Evolutionary conservation across 2,329 filamentous ascomycete genomes (phyloP).

Genomic region (Aureobasidium namibiae): DNA sequence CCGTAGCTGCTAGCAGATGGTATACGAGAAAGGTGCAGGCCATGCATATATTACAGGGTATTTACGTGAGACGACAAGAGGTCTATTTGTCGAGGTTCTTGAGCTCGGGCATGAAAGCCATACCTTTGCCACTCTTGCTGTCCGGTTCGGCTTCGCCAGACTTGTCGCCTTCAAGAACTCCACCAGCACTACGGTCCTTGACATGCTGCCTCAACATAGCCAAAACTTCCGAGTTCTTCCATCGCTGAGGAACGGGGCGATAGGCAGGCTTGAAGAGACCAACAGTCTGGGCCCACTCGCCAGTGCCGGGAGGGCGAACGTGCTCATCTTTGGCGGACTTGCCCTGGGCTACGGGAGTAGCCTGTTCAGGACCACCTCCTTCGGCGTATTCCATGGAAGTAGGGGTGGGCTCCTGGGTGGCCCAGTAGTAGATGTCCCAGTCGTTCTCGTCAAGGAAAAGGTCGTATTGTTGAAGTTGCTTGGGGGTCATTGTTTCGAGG

Average conservation of each 20-base stretch:
- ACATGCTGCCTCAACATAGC: conserved; percentile 58
- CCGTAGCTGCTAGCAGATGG: not conserved
- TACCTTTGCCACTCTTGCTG: conserved; percentile 32
- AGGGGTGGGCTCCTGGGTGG: conserved; percentile 68
- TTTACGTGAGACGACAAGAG: not conserved
- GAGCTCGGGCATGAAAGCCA: conserved; percentile 45
- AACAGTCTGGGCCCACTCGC: conserved; percentile 95
- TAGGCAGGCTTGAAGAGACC: conserved; percentile 93
- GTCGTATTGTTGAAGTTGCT: conserved; percentile 32
- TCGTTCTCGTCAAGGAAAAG: conserved; percentile 73
- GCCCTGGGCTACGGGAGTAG: conserved; percentile 38
- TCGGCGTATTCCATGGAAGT: conserved; percentile 51
- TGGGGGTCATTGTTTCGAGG: conserved; percentile 61
- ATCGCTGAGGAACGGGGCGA: conserved; percentile 76
- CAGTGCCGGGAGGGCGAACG: conserved; percentile 44
- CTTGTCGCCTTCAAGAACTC: conserved; percentile 19
- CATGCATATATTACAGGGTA: not conserved
- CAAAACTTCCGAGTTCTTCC: conserved; percentile 77
- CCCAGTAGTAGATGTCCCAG: conserved; percentile 99
- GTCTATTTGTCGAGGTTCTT: conserved; percentile 36
- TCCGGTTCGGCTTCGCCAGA: conserved; percentile 23
- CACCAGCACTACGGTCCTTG: conserved; percentile 31
- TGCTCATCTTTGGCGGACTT: conserved; percentile 30
- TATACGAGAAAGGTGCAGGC: not conserved
- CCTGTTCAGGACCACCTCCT: conserved; percentile 37